Evolutionary conservation across 352 stramenopile genomes (phyloP), one percentile per base, ranked within the genome.

Genomic region (Pythium guiyangense): DNA sequence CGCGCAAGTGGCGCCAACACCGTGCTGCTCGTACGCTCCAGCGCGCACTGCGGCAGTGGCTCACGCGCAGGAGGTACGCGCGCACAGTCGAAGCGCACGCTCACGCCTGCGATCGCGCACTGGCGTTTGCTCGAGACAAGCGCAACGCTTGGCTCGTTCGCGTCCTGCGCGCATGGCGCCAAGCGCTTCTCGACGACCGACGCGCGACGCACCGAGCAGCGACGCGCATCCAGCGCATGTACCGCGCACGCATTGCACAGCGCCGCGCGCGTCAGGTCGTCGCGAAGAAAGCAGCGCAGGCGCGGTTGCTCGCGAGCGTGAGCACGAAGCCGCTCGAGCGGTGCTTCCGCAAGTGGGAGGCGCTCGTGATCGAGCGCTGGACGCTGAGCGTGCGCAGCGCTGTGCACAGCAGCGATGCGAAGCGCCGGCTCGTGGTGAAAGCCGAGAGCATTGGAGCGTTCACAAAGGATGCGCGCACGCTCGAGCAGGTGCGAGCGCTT

Each of bases 401-500:
- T 6, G 31, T 59, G 20, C 34, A 45, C 9, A 34, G 60, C 49
- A 37, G 49, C 67, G 48, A 62, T 49, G 22, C 22, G 22, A 49
- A 62, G 55, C 18, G 69, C 48, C 43, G 61, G 42, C 49, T 67
- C 17, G 25, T 35, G 27, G 31, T 12, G 14, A 49, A 37, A 70
- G 39, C 27, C 17, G 53, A 66, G 37, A 57, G 49, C 31, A 37
- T 39, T 2, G 52, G 29, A 17, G 9, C 51, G 10, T 47, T 45
- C n/a, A 3, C 29, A 20, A 34, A 27, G n/a, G 60, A 62, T 25
- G n/a, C 14, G 15, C 52, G 53, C 10, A 79, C 74, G 14, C 64
- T 90, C 1, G 79, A 90, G 51, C 70, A 90, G 74, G 79, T 88
- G 56, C n/a, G n/a, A n/a, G n/a, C n/a, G n/a, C n/a, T n/a, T n/a